Evolutionary conservation across 345 rosid genomes (phyloP), one percentile per base, ranked within the genome.

Genomic region (Abelmoschus esculentus): DNA sequence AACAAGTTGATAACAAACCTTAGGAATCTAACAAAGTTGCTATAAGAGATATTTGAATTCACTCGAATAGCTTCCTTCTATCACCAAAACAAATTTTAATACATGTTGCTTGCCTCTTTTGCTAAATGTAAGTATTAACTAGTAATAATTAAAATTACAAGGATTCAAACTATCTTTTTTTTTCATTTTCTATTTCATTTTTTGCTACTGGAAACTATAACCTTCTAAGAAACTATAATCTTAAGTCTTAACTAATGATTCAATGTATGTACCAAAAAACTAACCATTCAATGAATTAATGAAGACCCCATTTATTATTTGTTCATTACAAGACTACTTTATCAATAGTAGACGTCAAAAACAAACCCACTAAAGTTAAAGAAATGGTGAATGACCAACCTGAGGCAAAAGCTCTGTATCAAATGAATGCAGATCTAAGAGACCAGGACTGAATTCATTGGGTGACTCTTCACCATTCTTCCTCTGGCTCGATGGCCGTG

Each of bases 401-500:
- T 95, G 97, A 28, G 99, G 87, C 73, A 95, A 89, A 77, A 95
- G 86, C 78, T 95, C 99, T 1, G 97, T 95, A 78, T 91, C 96
- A 74, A 90, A 87, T 61, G 99, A 91, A 79, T 95, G 96, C 65
- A 95, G 92, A 90, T 95, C 99, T 66, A 95, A 78, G 17, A 95
- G 96, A 3, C 99, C 99, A 4, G 99, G 99, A 78, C 99, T 91
- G 75, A 88, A 86, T 79, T 91, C 99, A 74, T 66, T 81, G 0
- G 82, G 82, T 13, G 90, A 86, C 13, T 87, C 92, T 67, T 86
- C 99, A 6, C 82, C 84, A 67, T 83, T 88, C 84, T 83, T 91
- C 75, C 87, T 79, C 78, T 83, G 93, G 76, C 71, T 81, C 1
- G 85, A 82, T 0, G 81, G 81, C 72, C 86, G 79, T 7, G 96